Percentiles rank a stretch among this genome's conserved stretches.
Conservation (phyloP, 345 rosid genomes). For the Eucalyptus dawsonii region DNA sequence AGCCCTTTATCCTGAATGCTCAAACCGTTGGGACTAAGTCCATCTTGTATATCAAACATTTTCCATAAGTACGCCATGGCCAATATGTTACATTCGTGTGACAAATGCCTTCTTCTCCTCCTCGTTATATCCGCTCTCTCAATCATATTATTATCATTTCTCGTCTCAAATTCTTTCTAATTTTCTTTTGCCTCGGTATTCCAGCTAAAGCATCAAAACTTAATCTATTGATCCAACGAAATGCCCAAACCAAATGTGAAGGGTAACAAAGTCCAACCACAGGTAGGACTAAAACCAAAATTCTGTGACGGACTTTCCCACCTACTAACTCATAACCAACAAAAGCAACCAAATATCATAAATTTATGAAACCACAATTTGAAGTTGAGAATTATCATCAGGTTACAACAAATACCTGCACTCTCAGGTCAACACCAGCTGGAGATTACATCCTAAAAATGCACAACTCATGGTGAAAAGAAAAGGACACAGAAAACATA, state of each 20-base stretch:
- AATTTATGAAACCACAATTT: background rate
- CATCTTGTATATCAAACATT: background rate
- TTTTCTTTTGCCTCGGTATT: background rate
- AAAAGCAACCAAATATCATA: background rate
- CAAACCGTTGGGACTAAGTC: background rate
- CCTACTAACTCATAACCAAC: background rate
- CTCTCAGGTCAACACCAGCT: background rate
- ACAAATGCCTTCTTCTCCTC: background rate
- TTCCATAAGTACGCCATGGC: background rate
- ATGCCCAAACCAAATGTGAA: background rate
- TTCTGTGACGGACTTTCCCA: background rate
- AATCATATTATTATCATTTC: background rate
- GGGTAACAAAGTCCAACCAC: background rate
- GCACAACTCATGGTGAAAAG: background rate
- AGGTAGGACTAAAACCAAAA: background rate
- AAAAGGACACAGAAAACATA: background rate
- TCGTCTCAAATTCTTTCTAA: background rate
- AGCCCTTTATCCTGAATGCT: background rate
- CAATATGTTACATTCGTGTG: background rate
- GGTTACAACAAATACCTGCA: background rate
- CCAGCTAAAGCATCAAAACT: background rate
- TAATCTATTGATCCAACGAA: background rate
- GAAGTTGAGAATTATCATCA: background rate
- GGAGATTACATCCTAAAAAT: background rate
- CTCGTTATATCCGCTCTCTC: background rate